A percentile compares a stretch with the other conserved stretches of the same genome.
Conservation (phyloP, 225 moss, liverwort and hornwort species). For the Pleurozium schreberi region DNA sequence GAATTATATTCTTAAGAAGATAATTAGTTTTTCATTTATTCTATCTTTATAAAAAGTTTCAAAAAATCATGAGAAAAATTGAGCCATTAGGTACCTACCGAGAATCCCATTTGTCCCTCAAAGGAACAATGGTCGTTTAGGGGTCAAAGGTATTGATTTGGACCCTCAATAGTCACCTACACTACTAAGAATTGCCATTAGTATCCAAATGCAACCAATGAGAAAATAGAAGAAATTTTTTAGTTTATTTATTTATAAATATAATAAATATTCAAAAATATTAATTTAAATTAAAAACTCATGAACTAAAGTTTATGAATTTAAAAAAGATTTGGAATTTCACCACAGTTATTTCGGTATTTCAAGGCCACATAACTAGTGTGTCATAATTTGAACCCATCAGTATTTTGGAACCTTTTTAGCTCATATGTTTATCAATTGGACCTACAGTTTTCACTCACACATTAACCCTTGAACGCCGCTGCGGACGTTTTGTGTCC, state of each 20-base stretch:
- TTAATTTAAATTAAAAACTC: no score
- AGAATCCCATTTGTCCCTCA: no score
- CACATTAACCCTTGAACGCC: no score
- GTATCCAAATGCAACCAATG: neutral
- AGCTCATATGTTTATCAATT: neutral
- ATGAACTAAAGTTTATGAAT: neutral
- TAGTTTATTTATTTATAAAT: neutral
- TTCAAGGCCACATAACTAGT: neutral
- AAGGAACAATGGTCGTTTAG: no score
- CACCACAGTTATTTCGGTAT: neutral
- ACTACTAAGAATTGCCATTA: neutral
- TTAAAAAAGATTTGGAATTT: neutral
- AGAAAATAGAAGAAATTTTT: neutral
- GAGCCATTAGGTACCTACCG: no score
- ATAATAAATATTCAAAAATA: neutral
- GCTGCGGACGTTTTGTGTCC: no score
- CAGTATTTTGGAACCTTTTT: neutral
- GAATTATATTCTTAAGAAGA: no score
- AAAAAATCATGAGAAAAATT: no score
- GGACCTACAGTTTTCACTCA: accelerated
- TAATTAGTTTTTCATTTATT: no score
- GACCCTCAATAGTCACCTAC: neutral
- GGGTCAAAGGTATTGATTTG: no score
- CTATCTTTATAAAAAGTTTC: no score
- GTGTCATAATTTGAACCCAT: neutral